Base-by-base conservation (phyloP, 129 eudicot genomes). In the Chrysanthemum makinoi region DNA sequence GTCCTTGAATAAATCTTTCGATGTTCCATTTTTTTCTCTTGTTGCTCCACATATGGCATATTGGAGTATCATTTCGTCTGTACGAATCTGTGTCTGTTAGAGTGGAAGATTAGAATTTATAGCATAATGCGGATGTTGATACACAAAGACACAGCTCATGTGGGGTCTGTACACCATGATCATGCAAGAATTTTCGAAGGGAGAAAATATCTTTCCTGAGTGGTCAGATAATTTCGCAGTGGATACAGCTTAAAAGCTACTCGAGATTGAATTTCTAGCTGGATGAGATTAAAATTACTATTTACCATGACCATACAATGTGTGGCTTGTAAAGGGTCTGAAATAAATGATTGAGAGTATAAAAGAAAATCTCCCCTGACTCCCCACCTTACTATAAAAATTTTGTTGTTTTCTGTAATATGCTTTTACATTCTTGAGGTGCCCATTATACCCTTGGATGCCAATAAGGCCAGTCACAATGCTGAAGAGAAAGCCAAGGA, bases 1-100 rank as follows among this genome's bases (percentile, higher is more conserved):
- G 96, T 92, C 96, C 77, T 76, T 28, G 18, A 62, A 59, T 74
- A 66, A 74, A 77, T 88, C 70, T 73, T 72, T 73, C 73, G 69
- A 20, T 77, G 77, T 58, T 83, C 69, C 74, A 47, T 50, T 66
- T 69, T 65, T 59, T 68, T 46, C 61, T 75, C 46, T 63, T 73
- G 53, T 75, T 72, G 65, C 70, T 74, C 71, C 69, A 14, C 16
- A 68, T 65, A 47, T 59, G 30, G 62, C 69, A 67, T 82, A 77
- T 70, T 70, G 56, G 24, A 53, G 62, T 53, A 69, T 64, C 75
- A 26, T 46, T 70, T 60, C 20, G 20, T 51, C n/a, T 72, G 73
- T 58, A 68, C 61, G 28, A 71, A 44, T 48, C 12, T 64, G 69
- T 78, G 61, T 52, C 20, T 53, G 53, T 33, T 63, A 68, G 19